Evolutionary conservation across 2,329 filamentous ascomycete genomes (phyloP).

Genomic region (Penicillium sp.): DNA sequence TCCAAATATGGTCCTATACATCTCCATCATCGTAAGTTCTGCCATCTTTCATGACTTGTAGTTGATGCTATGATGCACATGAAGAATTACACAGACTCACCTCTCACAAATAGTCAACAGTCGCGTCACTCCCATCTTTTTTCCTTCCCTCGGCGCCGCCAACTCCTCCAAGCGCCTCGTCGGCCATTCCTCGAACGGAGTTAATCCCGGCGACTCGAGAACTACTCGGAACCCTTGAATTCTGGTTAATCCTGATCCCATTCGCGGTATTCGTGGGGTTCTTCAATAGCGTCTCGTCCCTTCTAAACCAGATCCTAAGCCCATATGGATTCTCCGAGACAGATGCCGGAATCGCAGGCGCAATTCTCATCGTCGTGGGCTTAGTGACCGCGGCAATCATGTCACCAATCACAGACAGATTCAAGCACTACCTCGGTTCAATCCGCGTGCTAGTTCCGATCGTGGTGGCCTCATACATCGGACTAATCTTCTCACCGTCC

Average conservation of each 20-base stretch:
- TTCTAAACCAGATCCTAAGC: conserved; percentile 82
- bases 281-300: conserved; percentile 85
- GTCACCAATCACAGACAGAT: conserved; percentile 77
- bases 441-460: conserved; percentile 71
- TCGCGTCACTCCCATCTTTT: conserved; percentile 67
- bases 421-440: conserved; percentile 67
- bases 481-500: conserved; percentile 72
- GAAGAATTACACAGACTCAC: too few relatives aligned
- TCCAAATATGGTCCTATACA: conserved; percentile 75
- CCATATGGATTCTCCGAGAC: conserved; percentile 81
- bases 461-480: conserved; percentile 65
- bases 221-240: conserved; percentile 58
- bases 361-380: conserved; percentile 81
- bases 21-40: conserved; percentile 69
- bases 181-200: conserved; percentile 51
- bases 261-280: conserved; percentile 81
- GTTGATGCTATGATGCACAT: not conserved
- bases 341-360: conserved; percentile 83
- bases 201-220: conserved; percentile 49
- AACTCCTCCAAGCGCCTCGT: conserved; percentile 67
- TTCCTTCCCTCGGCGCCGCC: conserved; percentile 73
- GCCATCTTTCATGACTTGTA: conserved; percentile 1
- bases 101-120: conserved; percentile 57
- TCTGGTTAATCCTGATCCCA: conserved; percentile 75
- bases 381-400: conserved; percentile 69